These are phyloP conservation scores for Cenchrus americanus DNA, from an alignment of 176 grass and related monocot species.

Conservation along the genomic window DNA sequence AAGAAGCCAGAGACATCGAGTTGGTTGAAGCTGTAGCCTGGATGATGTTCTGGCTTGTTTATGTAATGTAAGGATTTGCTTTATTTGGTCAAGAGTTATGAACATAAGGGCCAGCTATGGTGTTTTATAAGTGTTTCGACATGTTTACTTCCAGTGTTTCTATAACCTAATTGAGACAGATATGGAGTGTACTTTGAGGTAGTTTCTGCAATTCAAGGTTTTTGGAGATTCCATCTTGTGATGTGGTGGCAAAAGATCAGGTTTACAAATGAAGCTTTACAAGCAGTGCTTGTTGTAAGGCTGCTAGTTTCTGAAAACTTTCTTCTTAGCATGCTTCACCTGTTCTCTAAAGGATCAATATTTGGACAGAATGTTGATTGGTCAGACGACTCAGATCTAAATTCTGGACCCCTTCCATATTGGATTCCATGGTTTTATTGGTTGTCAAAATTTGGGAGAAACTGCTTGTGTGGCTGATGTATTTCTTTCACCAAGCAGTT, in stretches of 20 bases:
- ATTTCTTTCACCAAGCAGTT: constrained; percentile 33
- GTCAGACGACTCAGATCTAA: constrained; percentile 37
- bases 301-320: constrained; percentile 50
- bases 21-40: constrained; percentile 49
- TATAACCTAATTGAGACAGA: constrained; percentile 53
- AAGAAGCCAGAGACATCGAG: constrained; percentile 50
- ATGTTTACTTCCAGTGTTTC: constrained; percentile 69
- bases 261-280: constrained; percentile 50
- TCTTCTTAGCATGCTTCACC: constrained; percentile 20
- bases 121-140: constrained; percentile 45
- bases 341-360: constrained; percentile 38
- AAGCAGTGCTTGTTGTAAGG: constrained; percentile 49
- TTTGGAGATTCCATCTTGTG: constrained; percentile 46
- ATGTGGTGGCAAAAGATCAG: constrained; percentile 30
- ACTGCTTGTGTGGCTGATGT: constrained; percentile 36
- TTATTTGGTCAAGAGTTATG: constrained; percentile 66
- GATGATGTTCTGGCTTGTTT: constrained; percentile 59
- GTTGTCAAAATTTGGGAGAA: constrained; percentile 47
- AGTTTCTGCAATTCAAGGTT: constrained; percentile 57
- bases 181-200: constrained; percentile 47
- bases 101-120: constrained; percentile 55
- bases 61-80: constrained; percentile 63
- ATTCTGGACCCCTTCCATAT: constrained; percentile 46
- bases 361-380: constrained; percentile 40
- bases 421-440: constrained; percentile 27